Conservation (phyloP, 192 early-diverging fungal genomes). For the Umbelopsis vinacea region DNA sequence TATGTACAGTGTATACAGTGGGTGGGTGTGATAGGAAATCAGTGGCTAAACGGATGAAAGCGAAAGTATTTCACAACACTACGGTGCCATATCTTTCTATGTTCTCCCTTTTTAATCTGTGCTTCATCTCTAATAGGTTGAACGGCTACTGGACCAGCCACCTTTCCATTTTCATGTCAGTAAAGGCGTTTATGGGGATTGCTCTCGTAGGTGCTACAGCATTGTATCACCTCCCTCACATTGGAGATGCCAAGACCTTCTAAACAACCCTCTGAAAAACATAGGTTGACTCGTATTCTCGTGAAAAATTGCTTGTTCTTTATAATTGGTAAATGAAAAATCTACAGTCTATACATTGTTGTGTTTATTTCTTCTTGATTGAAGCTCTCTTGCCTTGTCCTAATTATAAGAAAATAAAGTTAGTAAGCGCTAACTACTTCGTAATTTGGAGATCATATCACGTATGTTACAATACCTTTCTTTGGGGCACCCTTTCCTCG, state of each 20-base stretch:
- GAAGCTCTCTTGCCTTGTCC: constrained; percentile 62
- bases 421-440: neutral
- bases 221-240: neutral
- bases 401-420: constrained; percentile 31
- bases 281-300: neutral
- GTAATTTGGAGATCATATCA: neutral
- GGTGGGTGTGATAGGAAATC: too few relatives aligned
- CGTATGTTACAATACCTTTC: constrained; percentile 56
- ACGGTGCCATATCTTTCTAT: too few relatives aligned
- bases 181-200: neutral
- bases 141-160: neutral
- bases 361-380: constrained; percentile 54
- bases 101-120: too few relatives aligned
- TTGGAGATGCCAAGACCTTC: neutral
- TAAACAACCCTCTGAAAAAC: neutral
- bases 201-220: neutral
- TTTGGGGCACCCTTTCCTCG: constrained; percentile 81
- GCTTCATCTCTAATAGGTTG: too few relatives aligned
- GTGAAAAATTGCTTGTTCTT: neutral
- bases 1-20: too few relatives aligned
- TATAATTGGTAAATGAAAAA: constrained; percentile 10
- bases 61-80: too few relatives aligned
- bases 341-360: constrained; percentile 12
- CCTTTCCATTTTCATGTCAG: neutral
- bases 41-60: too few relatives aligned